These are phyloP conservation scores for Coelastrella sp. DNA, from an alignment of 139 green algal genomes.

Conservation along the genomic window DNA sequence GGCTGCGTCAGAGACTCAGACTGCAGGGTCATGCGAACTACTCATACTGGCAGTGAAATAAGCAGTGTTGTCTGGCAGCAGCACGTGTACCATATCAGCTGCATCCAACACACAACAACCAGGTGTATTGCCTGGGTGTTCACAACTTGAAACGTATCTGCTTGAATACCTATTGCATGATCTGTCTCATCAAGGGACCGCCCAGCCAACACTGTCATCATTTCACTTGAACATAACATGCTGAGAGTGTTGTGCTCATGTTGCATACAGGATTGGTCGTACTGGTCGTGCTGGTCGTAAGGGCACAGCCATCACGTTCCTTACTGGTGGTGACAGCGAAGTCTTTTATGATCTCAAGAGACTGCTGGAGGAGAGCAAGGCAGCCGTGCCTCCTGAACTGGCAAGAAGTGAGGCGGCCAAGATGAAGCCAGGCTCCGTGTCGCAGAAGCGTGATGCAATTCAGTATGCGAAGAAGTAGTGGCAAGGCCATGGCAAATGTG, in stretches of 20 bases:
- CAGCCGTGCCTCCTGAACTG: slow-evolving; percentile 73
- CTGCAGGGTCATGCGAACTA: no score
- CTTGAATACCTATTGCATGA: no score
- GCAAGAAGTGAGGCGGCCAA: slow-evolving; percentile 84
- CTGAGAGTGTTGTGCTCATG: not conserved
- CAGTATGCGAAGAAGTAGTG: slow-evolving; percentile 74
- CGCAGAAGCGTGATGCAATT: slow-evolving; percentile 59
- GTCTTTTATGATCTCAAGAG: slow-evolving; percentile 98
- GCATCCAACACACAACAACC: no score
- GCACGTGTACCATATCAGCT: no score
- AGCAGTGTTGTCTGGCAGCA: no score
- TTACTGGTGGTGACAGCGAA: slow-evolving; percentile 70
- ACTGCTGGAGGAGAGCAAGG: slow-evolving; percentile 78
- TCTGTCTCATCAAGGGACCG: no score
- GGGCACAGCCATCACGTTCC: slow-evolving; percentile 92
- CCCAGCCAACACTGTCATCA: no score
- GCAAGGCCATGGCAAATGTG: no score
- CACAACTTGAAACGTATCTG: no score
- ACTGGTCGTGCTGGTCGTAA: slow-evolving; percentile 89
- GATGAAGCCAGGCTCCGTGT: slow-evolving; percentile 76
- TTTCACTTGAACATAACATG: no score
- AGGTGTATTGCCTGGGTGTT: no score
- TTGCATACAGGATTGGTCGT: slow-evolving; percentile 79
- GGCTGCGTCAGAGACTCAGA: not conserved
- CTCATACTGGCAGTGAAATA: no score